These are phyloP conservation scores for Misopates orontium DNA, from an alignment of 257 asterid species.

Conservation along the genomic window DNA sequence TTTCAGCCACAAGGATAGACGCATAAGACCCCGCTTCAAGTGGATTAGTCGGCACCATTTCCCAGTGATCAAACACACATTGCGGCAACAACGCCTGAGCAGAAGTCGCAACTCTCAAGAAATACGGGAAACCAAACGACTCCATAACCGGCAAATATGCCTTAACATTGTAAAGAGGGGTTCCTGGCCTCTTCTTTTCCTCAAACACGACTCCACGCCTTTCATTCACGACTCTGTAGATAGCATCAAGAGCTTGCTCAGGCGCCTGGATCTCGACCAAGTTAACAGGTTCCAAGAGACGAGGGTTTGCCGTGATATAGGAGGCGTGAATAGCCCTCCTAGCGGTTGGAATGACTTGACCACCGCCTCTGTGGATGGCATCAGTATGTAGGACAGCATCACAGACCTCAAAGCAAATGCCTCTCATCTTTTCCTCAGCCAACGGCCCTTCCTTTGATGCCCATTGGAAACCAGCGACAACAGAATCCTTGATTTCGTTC, in stretches of 20 bases:
- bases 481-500: conserved; percentile 43
- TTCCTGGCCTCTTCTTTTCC: conserved; percentile 42
- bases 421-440: conserved; percentile 50
- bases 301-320: conserved; percentile 45
- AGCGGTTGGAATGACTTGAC: conserved; percentile 40
- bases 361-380: conserved; percentile 50
- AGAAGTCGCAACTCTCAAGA: conserved; percentile 48
- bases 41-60: conserved; percentile 45
- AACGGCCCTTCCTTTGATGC: conserved; percentile 45
- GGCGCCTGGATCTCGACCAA: conserved; percentile 49
- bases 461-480: conserved; percentile 50
- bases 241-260: conserved; percentile 43
- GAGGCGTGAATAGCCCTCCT: conserved; percentile 42
- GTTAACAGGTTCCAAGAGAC: conserved; percentile 42
- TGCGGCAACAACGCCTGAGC: conserved; percentile 57
- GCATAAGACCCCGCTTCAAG: conserved; percentile 34
- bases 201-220: conserved; percentile 44
- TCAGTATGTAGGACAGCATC: conserved; percentile 45
- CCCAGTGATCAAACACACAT: conserved; percentile 55
- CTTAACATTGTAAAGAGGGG: conserved; percentile 46
- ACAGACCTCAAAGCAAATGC: conserved; percentile 43
- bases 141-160: conserved; percentile 38
- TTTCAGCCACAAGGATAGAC: conserved; percentile 35
- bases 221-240: conserved; percentile 43
- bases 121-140: conserved; percentile 41